These are phyloP conservation scores for Triglochin maritima DNA, from an alignment of 106 monocot genomes.

Conservation along the genomic window DNA sequence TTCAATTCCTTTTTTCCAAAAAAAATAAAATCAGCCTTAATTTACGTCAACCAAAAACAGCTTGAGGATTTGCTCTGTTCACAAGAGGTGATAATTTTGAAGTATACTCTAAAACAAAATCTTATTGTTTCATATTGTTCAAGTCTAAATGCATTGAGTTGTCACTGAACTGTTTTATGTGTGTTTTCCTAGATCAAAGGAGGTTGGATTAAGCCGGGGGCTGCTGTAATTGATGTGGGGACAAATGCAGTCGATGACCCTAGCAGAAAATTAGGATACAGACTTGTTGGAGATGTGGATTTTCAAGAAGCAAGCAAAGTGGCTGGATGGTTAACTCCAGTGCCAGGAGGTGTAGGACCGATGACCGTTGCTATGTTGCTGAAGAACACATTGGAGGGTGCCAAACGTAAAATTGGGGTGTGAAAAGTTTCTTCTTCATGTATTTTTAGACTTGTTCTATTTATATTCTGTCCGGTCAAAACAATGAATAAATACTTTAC, in stretches of 20 bases:
- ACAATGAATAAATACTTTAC: too few species aligned
- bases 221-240: conserved; percentile 89
- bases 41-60: too few species aligned
- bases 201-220: conserved; percentile 89
- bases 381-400: conserved; percentile 77
- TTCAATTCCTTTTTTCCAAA: not conserved
- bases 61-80: too few species aligned
- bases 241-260: conserved; percentile 77
- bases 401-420: conserved; percentile 37
- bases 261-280: conserved; percentile 68
- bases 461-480: too few species aligned
- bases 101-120: too few species aligned
- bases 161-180: too few species aligned
- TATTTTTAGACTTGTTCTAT: too few species aligned
- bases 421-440: not conserved
- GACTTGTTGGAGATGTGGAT: conserved; percentile 89
- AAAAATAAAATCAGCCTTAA: not conserved
- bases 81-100: too few species aligned
- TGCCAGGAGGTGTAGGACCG: conserved; percentile 89
- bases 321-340: conserved; percentile 88
- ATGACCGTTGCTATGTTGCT: conserved; percentile 92
- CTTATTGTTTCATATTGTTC: too few species aligned
- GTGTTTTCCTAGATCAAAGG: conserved; percentile 57
- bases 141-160: too few species aligned
- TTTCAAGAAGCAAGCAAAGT: conserved; percentile 67